Conservation (phyloP, 306 rosid species). For the Quercus bicolor region DNA sequence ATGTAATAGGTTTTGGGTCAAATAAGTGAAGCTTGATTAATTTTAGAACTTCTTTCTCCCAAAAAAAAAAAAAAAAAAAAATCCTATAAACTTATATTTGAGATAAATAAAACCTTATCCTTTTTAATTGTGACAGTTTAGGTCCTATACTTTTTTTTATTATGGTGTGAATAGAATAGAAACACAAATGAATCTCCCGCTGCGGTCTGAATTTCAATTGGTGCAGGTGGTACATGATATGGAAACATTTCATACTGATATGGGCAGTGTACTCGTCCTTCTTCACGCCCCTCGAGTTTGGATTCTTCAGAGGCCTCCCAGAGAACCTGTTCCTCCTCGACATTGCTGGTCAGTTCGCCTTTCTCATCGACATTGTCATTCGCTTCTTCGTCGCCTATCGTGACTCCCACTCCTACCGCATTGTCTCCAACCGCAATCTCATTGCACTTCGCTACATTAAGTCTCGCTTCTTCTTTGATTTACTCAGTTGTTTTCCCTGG, state of each 20-base stretch:
- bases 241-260: slow-evolving; percentile 59
- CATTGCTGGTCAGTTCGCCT: slow-evolving; percentile 57
- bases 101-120: too few species aligned
- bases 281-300: slow-evolving; percentile 72
- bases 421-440: slow-evolving; percentile 33
- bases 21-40: too few species aligned
- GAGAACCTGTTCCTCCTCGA: slow-evolving; percentile 60
- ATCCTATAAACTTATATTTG: too few species aligned
- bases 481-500: slow-evolving; percentile 60
- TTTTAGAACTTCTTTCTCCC: too few species aligned
- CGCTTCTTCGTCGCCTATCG: slow-evolving; percentile 53
- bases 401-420: slow-evolving; percentile 38
- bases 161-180: too few species aligned
- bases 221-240: slow-evolving; percentile 51
- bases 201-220: background rate
- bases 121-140: too few species aligned
- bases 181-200: too few species aligned
- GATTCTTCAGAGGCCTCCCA: slow-evolving; percentile 63
- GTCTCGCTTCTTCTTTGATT: slow-evolving; percentile 53
- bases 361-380: slow-evolving; percentile 47
- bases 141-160: too few species aligned
- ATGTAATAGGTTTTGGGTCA: too few species aligned
- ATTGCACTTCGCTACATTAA: slow-evolving; percentile 52
- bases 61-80: too few species aligned
- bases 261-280: slow-evolving; percentile 73